Conservation (phyloP, 2,329 filamentous ascomycete species). For the Xylariaceae sp. region DNA sequence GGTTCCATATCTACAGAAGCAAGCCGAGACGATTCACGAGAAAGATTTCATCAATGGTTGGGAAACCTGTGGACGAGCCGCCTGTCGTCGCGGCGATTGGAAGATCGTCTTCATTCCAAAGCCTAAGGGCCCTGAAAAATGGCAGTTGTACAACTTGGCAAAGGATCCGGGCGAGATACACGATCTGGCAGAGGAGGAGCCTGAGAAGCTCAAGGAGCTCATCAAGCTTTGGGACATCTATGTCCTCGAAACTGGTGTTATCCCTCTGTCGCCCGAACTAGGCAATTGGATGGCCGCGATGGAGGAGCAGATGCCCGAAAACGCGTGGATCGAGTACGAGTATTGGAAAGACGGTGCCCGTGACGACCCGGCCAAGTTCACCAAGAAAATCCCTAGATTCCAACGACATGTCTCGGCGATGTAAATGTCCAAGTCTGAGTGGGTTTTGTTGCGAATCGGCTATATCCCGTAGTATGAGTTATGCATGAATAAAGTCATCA, state of each 20-base stretch:
- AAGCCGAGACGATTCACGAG: conserved; percentile 32
- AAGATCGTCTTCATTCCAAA: conserved; percentile 46
- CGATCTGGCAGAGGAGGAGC: conserved; percentile 35
- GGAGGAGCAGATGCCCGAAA: conserved; percentile 64
- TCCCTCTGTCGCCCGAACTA: conserved; percentile 57
- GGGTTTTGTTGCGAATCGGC: neutral
- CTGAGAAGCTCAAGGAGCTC: conserved; percentile 31
- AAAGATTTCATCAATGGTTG: conserved; percentile 38
- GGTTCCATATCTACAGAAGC: conserved; percentile 30
- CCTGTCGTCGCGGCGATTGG: conserved; percentile 36
- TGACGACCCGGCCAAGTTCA: conserved; percentile 46
- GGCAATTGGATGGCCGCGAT: conserved; percentile 58
- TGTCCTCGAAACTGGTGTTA: conserved; percentile 54
- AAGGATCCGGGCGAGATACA: conserved; percentile 45
- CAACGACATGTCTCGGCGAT: conserved; percentile 26
- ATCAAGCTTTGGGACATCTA: conserved; percentile 37
- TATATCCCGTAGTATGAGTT: neutral
- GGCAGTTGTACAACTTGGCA: conserved; percentile 48
- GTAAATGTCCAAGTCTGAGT: conserved; percentile 3
- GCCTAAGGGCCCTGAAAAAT: conserved; percentile 47
- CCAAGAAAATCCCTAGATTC: conserved; percentile 30
- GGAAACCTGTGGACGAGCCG: conserved; percentile 36
- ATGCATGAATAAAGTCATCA: neutral
- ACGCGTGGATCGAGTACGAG: conserved; percentile 65
- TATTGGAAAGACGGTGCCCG: conserved; percentile 51